Evolutionary conservation across 2,329 filamentous ascomycete species (phyloP), one percentile per base, ranked within the genome.

Genomic region (Penicillium psychrosexuale): DNA sequence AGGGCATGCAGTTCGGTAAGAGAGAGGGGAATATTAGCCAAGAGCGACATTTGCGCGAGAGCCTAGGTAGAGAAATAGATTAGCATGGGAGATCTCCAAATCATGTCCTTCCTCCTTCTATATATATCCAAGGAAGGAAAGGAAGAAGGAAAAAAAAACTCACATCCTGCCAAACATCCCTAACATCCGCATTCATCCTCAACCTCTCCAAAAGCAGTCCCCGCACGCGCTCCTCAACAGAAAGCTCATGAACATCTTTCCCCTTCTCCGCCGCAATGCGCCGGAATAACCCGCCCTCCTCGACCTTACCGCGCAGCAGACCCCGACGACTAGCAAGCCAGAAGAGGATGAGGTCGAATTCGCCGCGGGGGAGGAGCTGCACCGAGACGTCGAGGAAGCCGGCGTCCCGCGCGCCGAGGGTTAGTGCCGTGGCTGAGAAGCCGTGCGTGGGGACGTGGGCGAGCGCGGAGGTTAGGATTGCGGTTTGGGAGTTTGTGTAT

Each of bases 381-480:
- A 89, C 85, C 56, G 90, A 92, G 55, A 93, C 91, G 69, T 94
- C 90, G 49, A 91, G 85, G 71, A 93, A 96, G 42, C 92, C 91
- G 17, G 87, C 85, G 67, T 96, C 91, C 66, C 85, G 85, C 57
- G 90, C 90, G 58, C 93, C 94, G 22, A 89, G 82, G 40, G 84
- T 82, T 9, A 99, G 81, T 0, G 92, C 80, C 19, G 83, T 80
- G 46, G 80, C 77, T 0, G 90, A 90, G 80, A 97, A 99, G 70
- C 94, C 94, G 71, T 91, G 83, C 47, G 81, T 73, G 17, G 91
- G 91, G 9, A 97, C 85, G 71, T 96, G 89, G 30, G 76, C 71
- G 22, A 94, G 84, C 17, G 92, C 88, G n/a, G 91, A 85, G 43
- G 87, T 81, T 59, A 99, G 88, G 69, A 97, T 95, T 53, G 83